phyloP scores from a whole-genome alignment of 208 protist species.

The Leishmania major region DNA sequence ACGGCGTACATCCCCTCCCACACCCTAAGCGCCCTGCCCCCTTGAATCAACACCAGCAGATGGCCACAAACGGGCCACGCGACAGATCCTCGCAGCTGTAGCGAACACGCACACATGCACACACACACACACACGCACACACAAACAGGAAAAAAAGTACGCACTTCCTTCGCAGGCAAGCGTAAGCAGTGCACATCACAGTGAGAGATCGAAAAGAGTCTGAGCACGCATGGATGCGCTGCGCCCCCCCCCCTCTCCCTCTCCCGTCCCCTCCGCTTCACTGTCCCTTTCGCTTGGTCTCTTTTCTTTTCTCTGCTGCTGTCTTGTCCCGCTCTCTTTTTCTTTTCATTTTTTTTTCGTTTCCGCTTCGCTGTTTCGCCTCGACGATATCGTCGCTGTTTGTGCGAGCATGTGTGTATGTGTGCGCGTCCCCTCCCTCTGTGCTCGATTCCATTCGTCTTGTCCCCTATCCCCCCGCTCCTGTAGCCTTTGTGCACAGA shows the following conservation, averaged over 20 bases:
- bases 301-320: background rate
- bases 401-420: background rate
- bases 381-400: background rate
- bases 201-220: background rate
- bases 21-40: background rate
- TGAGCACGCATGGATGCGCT: background rate
- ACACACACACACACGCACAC: no score
- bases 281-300: background rate
- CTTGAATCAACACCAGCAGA: background rate
- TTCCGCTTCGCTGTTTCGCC: background rate
- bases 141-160: background rate
- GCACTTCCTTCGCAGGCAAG: background rate
- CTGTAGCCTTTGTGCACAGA: background rate
- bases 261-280: background rate
- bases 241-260: background rate
- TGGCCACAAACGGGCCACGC: background rate
- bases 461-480: background rate
- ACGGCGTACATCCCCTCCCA: background rate
- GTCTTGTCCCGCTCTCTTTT: background rate
- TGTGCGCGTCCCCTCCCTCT: background rate
- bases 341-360: background rate
- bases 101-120: background rate
- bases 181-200: background rate
- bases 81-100: background rate
- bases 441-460: background rate